Conservation (phyloP, 2,329 filamentous ascomycete species). For the Fusarium camptoceras region DNA sequence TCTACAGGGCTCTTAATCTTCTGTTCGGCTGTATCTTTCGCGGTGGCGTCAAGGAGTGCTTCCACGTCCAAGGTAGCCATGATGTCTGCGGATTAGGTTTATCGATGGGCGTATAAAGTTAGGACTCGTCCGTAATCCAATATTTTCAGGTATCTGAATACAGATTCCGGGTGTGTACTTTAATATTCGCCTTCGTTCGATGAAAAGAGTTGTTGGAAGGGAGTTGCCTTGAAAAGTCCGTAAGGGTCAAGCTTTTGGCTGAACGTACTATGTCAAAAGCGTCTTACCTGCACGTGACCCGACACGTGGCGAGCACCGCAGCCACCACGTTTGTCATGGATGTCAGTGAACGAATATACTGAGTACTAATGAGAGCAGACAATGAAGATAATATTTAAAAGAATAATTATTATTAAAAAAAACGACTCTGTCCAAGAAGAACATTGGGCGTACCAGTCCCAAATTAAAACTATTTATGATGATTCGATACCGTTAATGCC, state of each 20-base stretch:
- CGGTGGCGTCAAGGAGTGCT: constrained; percentile 88
- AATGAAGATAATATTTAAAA: neutral
- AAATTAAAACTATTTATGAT: constrained; percentile 44
- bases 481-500: constrained; percentile 41
- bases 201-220: constrained; percentile 19
- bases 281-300: constrained; percentile 34
- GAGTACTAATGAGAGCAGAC: neutral
- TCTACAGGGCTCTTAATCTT: constrained; percentile 61
- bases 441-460: constrained; percentile 38
- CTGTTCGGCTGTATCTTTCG: constrained; percentile 68
- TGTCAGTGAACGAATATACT: neutral
- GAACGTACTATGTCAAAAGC: constrained; percentile 14
- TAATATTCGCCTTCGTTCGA: constrained; percentile 25
- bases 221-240: constrained; percentile 39
- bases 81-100: constrained; percentile 43
- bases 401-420: constrained; percentile 39
- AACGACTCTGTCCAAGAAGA: constrained; percentile 35
- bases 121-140: constrained; percentile 13
- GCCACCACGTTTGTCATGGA: constrained; percentile 13
- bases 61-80: constrained; percentile 79
- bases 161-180: constrained; percentile 9
- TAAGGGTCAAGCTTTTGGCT: constrained; percentile 41
- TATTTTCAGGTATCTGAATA: constrained; percentile 3
- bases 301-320: constrained; percentile 34
- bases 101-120: constrained; percentile 10